Percentiles rank a stretch among this genome's conserved stretches.
These are phyloP conservation scores for Russula virescens DNA, from an alignment of 768 basidiomycete species.

Conservation along the genomic window DNA sequence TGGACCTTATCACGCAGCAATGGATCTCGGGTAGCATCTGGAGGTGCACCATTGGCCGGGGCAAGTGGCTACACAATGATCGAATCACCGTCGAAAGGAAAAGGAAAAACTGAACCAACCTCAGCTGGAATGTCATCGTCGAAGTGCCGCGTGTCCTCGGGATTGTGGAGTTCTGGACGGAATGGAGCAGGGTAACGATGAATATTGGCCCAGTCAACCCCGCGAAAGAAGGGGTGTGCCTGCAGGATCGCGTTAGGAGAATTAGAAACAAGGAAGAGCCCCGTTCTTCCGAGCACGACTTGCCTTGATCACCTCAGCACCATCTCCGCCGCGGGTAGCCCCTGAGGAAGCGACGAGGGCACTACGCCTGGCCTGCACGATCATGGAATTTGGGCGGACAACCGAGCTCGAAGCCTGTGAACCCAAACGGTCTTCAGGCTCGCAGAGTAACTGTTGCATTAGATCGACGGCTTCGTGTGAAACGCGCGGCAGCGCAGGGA, in stretches of 20 bases:
- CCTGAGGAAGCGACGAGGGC: conserved; percentile 54
- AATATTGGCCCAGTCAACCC: conserved; percentile 85
- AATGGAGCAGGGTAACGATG: conserved; percentile 84
- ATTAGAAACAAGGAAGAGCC: conserved; percentile 10
- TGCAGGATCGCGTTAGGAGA: conserved; percentile 29
- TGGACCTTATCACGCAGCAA: conserved; percentile 80
- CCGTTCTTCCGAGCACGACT: conserved; percentile 6
- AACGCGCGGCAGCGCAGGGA: conserved; percentile 77
- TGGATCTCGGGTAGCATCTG: conserved; percentile 85
- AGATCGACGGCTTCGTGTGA: conserved; percentile 84
- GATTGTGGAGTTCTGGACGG: conserved; percentile 72
- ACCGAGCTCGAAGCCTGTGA: conserved; percentile 63
- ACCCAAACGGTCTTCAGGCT: conserved; percentile 91
- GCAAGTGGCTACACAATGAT: conserved; percentile 67
- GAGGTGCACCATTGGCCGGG: conserved; percentile 78
- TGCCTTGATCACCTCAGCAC: conserved; percentile 89
- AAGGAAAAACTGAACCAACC: conserved; percentile 40
- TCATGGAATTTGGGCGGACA: conserved; percentile 70
- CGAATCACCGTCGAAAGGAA: conserved; percentile 17
- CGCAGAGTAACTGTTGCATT: conserved; percentile 86
- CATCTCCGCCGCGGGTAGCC: conserved; percentile 56
- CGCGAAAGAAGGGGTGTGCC: conserved; percentile 87
- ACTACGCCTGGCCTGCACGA: conserved; percentile 68
- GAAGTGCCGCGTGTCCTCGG: conserved; percentile 91
- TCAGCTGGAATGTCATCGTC: conserved; percentile 91